A percentile compares a stretch with the other conserved stretches of the same genome.
Evolutionary conservation across 371 early-diverging fungal species (phyloP).

Genomic region (Parasitella parasitica): DNA sequence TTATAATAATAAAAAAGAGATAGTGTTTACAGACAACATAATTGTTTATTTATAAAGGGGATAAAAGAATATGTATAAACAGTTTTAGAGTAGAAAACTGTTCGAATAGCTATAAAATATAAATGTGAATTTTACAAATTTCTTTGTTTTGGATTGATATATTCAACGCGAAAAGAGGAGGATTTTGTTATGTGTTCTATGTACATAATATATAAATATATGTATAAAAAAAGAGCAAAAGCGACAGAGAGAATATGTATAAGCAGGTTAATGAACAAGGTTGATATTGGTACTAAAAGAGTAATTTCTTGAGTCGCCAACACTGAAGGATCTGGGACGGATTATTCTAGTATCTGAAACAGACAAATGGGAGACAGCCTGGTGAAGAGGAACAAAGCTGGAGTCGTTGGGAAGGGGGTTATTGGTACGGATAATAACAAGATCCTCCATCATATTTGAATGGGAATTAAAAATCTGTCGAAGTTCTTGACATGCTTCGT

Average conservation of each 20-base stretch:
- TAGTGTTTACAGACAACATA: not conserved
- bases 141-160: not conserved
- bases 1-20: not conserved
- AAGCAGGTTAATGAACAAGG: slow-evolving; percentile 18
- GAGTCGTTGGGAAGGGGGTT: slow-evolving; percentile 33
- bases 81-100: not conserved
- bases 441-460: slow-evolving; percentile 10
- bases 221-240: not conserved
- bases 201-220: not conserved
- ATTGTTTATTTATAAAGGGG: not conserved
- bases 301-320: slow-evolving; percentile 23
- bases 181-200: not conserved
- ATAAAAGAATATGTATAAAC: not conserved
- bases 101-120: not conserved
- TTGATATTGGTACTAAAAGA: slow-evolving; percentile 3
- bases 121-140: not conserved
- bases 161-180: not conserved
- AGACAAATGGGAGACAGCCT: slow-evolving; percentile 5
- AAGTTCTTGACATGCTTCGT: slow-evolving; percentile 31
- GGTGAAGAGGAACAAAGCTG: slow-evolving; percentile 21
- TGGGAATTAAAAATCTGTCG: slow-evolving; percentile 20
- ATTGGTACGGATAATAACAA: slow-evolving; percentile 19
- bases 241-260: not conserved
- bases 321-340: slow-evolving; percentile 31
- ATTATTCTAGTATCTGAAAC: slow-evolving; percentile 4